Evolutionary conservation across 345 rosid genomes (phyloP), one percentile per base, ranked within the genome.

Genomic region (Eucalyptus regnans): DNA sequence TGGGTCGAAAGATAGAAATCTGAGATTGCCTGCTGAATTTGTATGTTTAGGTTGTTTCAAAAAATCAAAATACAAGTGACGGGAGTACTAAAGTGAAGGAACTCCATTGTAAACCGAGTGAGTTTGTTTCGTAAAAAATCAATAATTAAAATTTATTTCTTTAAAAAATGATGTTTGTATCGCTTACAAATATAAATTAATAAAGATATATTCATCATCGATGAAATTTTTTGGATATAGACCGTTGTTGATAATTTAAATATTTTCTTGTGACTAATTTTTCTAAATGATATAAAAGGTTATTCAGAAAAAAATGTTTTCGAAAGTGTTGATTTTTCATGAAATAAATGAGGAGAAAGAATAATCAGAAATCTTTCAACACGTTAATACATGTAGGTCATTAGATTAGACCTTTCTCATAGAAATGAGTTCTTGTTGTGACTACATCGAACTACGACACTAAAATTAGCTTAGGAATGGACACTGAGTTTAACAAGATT

Each of bases 21-120:
- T 76, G 27, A 76, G 48, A 76, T 20, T 41, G 48, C 83, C 29
- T 25, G 15, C 48, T 20, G 29, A 41, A 37, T 76, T 76, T 76
- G 83, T 37, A 9, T 76, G 27, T 9, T 41, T 37, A 71, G 44
- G 25, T 18, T 68, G 80, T 71, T 71, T 71, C 11, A 22, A 33
- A 33, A 71, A 33, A 33, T 17, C 25, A 7, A 33, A 71, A 17
- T 37, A 68, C 13, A 33, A 17, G 44, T 37, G 3, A 41, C 29
- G 12, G 29, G 29, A 41, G 83, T 20, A 11, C 48, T 11, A 22
- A 71, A 33, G 20, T 71, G 20, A 71, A 71, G 44, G 11, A 71
- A 33, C 12, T 71, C 13, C 0, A 17, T 33, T 1, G 25, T 12
- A 27, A 27, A 0, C 0, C 1, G 8, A 6, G 68, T 1, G 44